A percentile compares a stretch with the other conserved stretches of the same genome.
These are phyloP conservation scores for Monilinia vaccinii-corymbosi DNA, from an alignment of 2,329 filamentous ascomycete genomes.

Conservation along the genomic window DNA sequence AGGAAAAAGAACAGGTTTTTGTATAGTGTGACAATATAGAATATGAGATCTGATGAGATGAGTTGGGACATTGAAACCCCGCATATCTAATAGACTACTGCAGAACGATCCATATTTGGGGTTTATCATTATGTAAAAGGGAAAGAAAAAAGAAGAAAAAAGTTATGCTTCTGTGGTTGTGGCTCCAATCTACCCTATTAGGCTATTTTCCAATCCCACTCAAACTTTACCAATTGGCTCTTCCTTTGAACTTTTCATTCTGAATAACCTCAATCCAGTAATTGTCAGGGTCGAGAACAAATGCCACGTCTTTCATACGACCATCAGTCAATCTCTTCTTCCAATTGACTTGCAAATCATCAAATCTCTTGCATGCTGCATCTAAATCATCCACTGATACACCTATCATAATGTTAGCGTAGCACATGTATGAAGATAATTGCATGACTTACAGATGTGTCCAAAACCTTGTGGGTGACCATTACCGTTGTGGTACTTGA, in stretches of 20 bases:
- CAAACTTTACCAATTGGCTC: conserved; percentile 21
- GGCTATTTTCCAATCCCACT: neutral
- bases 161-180: neutral
- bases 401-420: conserved; percentile 35
- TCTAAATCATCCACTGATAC: conserved; percentile 83
- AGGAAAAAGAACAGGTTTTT: neutral
- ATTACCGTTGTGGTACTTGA: conserved; percentile 91
- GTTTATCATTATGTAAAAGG: neutral
- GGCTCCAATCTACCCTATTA: neutral
- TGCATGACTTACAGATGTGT: conserved; percentile 63
- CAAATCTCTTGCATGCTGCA: conserved; percentile 77
- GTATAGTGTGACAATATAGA: neutral
- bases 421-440: neutral
- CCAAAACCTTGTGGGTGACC: conserved; percentile 87
- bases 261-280: conserved; percentile 77
- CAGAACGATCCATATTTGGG: neutral
- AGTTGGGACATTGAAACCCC: neutral
- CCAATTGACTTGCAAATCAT: conserved; percentile 73
- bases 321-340: conserved; percentile 94
- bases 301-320: conserved; percentile 87
- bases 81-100: conserved; percentile 8
- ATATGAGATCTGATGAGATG: neutral
- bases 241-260: conserved; percentile 56
- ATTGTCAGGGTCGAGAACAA: conserved; percentile 77
- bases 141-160: neutral